Conservation (phyloP, 2,329 filamentous ascomycete species). For the Rhexocercosporidium sp. region DNA sequence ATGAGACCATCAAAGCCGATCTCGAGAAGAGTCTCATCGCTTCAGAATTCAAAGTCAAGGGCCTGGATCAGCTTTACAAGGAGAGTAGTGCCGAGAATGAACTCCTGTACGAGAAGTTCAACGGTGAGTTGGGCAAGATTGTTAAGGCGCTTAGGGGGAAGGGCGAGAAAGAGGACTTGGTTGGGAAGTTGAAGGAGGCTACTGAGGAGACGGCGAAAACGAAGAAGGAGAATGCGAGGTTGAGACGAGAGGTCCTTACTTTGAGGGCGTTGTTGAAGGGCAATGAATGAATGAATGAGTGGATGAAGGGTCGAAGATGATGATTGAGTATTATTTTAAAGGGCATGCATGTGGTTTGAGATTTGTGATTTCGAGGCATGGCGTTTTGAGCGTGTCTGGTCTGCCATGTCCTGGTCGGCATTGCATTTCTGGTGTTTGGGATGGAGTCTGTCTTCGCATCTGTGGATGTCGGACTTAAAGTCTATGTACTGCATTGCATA, state of each 20-base stretch:
- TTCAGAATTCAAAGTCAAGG: conserved; percentile 77
- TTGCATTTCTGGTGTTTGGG: background rate
- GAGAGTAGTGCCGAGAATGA: conserved; percentile 91
- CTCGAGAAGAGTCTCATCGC: conserved; percentile 74
- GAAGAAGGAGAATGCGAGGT: conserved; percentile 83
- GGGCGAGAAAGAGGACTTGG: conserved; percentile 79
- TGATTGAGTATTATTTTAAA: background rate
- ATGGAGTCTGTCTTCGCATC: background rate
- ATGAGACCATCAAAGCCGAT: conserved; percentile 70
- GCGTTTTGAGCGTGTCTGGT: conserved; percentile 6
- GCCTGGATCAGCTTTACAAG: conserved; percentile 87
- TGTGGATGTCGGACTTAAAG: background rate
- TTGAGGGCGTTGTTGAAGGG: conserved; percentile 54
- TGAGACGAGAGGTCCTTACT: conserved; percentile 78
- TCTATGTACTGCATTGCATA: background rate
- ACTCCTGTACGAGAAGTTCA: conserved; percentile 88
- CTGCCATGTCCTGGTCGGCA: background rate
- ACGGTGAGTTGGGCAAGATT: conserved; percentile 86
- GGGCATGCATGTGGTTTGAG: no score
- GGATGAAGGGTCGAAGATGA: conserved; percentile 33
- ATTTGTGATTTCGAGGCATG: background rate
- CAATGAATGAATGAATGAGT: conserved; percentile 60
- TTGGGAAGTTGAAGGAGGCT: conserved; percentile 71
- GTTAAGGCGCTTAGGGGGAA: conserved; percentile 76
- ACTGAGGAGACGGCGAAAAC: conserved; percentile 78